phyloP scores from a whole-genome alignment of 805 yeast genomes.

The Myxozyma lipomycoides region DNA sequence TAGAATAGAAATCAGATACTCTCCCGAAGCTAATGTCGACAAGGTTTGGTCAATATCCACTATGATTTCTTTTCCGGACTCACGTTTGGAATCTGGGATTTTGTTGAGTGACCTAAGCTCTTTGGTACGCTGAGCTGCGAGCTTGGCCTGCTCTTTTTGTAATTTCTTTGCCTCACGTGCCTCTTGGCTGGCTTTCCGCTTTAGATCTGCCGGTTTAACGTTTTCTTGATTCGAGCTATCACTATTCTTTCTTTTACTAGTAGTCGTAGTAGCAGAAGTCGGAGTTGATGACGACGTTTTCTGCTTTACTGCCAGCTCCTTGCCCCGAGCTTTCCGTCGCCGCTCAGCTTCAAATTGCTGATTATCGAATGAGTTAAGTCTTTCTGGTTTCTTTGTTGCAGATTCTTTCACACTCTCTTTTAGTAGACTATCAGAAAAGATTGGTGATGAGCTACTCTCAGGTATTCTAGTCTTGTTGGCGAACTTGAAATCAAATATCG shows the following conservation, averaged over 20 bases:
- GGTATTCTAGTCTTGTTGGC: too few species aligned
- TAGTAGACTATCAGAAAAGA: too few species aligned
- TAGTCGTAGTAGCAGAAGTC: too few species aligned
- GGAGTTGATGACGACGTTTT: too few species aligned
- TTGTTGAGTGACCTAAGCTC: slow-evolving; percentile 22
- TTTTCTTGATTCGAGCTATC: slow-evolving; percentile 1
- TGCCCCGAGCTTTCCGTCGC: too few species aligned
- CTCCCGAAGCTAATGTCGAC: slow-evolving; percentile 10
- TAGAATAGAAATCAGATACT: slow-evolving; percentile 4
- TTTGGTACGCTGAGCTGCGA: slow-evolving; percentile 9
- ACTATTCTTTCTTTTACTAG: background rate
- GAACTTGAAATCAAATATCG: too few species aligned
- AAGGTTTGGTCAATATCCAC: slow-evolving; percentile 22
- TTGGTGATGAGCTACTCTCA: too few species aligned
- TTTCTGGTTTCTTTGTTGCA: too few species aligned
- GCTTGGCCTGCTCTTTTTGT: slow-evolving; percentile 16
- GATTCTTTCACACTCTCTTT: too few species aligned
- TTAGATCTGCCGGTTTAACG: background rate
- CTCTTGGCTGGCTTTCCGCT: background rate
- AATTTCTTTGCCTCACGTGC: slow-evolving; percentile 6
- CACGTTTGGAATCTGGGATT: slow-evolving; percentile 12
- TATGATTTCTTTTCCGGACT: slow-evolving; percentile 23
- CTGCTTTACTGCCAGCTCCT: too few species aligned
- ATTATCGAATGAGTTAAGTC: too few species aligned
- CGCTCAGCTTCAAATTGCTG: too few species aligned